Base-by-base conservation (phyloP, 345 rosid genomes). In the Adansonia digitata region DNA sequence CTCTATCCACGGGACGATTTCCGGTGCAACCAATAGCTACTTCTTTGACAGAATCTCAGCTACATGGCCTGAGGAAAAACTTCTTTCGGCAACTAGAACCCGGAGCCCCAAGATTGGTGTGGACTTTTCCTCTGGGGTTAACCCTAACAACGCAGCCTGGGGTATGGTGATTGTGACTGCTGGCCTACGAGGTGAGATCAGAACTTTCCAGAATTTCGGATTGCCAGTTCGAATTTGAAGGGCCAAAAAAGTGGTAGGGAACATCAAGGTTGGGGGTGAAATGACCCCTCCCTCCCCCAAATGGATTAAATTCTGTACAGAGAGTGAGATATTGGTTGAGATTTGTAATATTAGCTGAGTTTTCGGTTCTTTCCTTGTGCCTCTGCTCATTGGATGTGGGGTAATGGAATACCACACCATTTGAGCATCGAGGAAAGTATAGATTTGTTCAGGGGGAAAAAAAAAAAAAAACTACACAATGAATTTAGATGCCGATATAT, bases 1-100 rank as follows among this genome's bases (percentile, higher is more conserved):
- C 75, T 89, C 93, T 5, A 80, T 86, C 5, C 87, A 91, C 43
- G 99, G 97, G 35, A 91, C 88, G 67, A 88, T 91, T 10, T 91
- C 91, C 8, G 90, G 94, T 73, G 89, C 94, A 57, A 86, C 97
- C 49, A 89, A 93, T 72, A 81, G 89, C 46, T 91, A 95, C 82
- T 93, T 93, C 81, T 90, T 90, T 66, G 94, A 95, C 77, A 89
- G 98, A 80, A 88, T 91, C 63, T 91, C 97, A 2, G 90, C 93
- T 37, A 93, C 99, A 4, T 93, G 97, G 96, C 98, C 98, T 0
- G 99, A 89, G 81, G 99, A 93, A 80, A 93, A 87, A 55, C 90
- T 91, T 39, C 55, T 77, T 34, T 27, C 73, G 77, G 82, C 88
- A 2, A 74, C 86, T 37, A 86, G 85, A 81, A 81, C 77, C 71